Conservation (phyloP, 805 yeast genomes). For the Lachancea thermotolerans region DNA sequence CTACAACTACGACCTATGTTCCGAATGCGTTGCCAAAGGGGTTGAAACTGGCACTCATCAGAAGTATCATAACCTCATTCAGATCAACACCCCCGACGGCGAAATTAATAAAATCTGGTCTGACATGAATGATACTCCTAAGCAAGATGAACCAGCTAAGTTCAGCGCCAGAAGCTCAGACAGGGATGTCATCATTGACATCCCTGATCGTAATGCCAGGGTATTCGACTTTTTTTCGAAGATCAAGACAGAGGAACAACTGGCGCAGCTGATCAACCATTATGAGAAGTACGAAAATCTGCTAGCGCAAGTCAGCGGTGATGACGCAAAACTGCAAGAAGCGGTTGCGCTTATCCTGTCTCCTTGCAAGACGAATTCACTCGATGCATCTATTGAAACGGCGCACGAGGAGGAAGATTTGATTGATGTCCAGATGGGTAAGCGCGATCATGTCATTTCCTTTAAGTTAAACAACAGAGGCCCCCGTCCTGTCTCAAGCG, state of each 20-base stretch:
- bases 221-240: conserved; percentile 22
- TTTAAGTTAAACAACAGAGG: conserved; percentile 13
- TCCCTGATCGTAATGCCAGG: conserved; percentile 15
- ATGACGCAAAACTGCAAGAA: conserved; percentile 6
- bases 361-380: not conserved
- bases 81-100: conserved; percentile 14
- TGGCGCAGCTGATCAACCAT: conserved; percentile 17
- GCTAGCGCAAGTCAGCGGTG: conserved; percentile 10
- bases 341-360: conserved; percentile 1
- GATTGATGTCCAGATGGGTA: conserved; percentile 11
- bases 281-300: conserved; percentile 14
- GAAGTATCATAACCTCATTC: conserved; percentile 16
- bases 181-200: conserved; percentile 17
- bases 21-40: conserved; percentile 25
- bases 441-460: conserved; percentile 15
- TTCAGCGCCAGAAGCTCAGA: conserved; percentile 2
- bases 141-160: not conserved
- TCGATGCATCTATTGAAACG: conserved; percentile 1
- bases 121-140: not conserved
- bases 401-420: conserved; percentile 6
- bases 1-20: conserved; percentile 44
- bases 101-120: conserved; percentile 6
- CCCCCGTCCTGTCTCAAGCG: conserved; percentile 11
- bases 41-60: conserved; percentile 14
- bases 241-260: conserved; percentile 12